A percentile compares a stretch with the other conserved stretches of the same genome.
phyloP scores from a whole-genome alignment of 1,139 yeast species.

The Blastobotrys buckinghamii region DNA sequence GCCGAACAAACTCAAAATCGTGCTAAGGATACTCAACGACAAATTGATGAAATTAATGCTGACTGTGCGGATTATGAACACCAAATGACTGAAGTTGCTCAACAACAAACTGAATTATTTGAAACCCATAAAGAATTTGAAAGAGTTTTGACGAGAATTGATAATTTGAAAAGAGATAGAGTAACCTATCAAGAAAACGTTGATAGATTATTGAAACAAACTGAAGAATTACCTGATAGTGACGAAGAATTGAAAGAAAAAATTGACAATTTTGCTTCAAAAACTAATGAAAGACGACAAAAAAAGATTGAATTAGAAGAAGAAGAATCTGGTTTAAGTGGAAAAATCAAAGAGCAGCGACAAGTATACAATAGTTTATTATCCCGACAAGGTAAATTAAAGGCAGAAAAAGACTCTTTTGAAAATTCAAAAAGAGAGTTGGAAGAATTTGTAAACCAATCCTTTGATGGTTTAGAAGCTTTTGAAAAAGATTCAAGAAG shows the following conservation, averaged over 20 bases:
- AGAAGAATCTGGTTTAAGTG: constrained; percentile 12
- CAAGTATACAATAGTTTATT: constrained; percentile 39
- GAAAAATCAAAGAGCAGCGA: constrained; percentile 31
- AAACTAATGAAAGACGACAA: constrained; percentile 38
- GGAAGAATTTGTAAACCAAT: constrained; percentile 6
- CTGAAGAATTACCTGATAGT: constrained; percentile 39
- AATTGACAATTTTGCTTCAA: constrained; percentile 49
- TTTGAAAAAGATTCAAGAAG: constrained; percentile 4
- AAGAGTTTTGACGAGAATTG: constrained; percentile 57
- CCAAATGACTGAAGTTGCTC: constrained; percentile 48
- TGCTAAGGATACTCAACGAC: constrained; percentile 40
- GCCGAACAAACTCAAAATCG: constrained; percentile 54
- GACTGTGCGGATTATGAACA: constrained; percentile 48
- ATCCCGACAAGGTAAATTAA: constrained; percentile 53
- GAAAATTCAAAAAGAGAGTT: constrained; percentile 9
- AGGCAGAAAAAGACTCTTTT: constrained; percentile 42
- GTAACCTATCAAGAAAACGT: constrained; percentile 43
- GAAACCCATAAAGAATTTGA: constrained; percentile 80
- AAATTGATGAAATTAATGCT: constrained; percentile 42
- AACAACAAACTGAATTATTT: constrained; percentile 59
- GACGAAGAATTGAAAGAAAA: constrained; percentile 46
- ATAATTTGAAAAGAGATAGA: constrained; percentile 48
- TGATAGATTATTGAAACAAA: constrained; percentile 43
- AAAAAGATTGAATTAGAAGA: constrained; percentile 14
- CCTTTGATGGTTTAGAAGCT: neutral